Evolutionary conservation across 2,329 filamentous ascomycete species (phyloP), one percentile per base, ranked within the genome.

Genomic region (Pseudocercospora vitis): DNA sequence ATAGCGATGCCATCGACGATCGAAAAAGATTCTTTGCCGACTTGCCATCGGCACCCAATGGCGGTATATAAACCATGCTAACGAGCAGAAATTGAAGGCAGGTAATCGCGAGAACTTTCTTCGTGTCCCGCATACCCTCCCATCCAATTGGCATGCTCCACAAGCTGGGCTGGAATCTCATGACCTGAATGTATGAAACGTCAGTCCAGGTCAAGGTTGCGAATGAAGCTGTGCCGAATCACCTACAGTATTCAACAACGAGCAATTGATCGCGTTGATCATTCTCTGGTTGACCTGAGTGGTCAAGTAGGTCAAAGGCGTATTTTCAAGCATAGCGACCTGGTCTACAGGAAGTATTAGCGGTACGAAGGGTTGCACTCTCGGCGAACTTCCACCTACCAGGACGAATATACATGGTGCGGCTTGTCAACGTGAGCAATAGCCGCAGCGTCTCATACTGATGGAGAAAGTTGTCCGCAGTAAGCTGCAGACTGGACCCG

Each of bases 81-180:
- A 90, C 85, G 16, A 99, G 80, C n/a, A 99, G 80, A 45, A 97
- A 81, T 66, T 99, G 92, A 35, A 99, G 75, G 29, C 89, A 91
- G 70, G 96, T 95, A 12, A 91, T 94, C 47, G 96, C 91, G 23
- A 97, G 80, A 21, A 89, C 85, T 70, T 96, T 89, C 71, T 91
- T 92, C 31, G 54, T 58, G 29, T 90, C 85, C 68, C 90, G 92
- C 73, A 92, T 94, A 0, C 95, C 88, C 50, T 91, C 88, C 69
- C 96, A 92, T 4, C 58, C 63, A 70, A 96, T 96, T 7, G 94
- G 92, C 12, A 97, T 88, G 37, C 89, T 85, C 92, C 94, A 99
- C 55, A 84, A 88, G 7, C 90, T 89, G 19, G 92, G 91, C 63
- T 97, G 97, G 72, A 96, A 97, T 70, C 97, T 96, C 60, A 97